These are phyloP conservation scores for Naganishia kalamii DNA, from an alignment of 768 basidiomycete species.

Conservation along the genomic window DNA sequence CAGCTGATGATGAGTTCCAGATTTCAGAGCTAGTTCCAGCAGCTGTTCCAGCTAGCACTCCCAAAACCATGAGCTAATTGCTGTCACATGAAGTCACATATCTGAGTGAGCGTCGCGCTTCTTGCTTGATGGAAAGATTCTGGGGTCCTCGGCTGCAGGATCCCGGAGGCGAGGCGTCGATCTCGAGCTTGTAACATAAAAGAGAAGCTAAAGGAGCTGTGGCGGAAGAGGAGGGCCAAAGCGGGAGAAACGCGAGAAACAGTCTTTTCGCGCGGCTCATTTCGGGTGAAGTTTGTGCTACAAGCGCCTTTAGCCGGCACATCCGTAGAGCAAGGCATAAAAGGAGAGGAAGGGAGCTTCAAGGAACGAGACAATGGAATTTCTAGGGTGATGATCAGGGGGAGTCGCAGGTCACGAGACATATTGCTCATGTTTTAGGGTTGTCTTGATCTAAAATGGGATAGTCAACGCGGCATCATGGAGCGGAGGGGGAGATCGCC, in stretches of 20 bases:
- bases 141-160: neutral
- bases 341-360: neutral
- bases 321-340: slow-evolving; percentile 1
- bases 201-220: neutral
- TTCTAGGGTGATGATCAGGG: slow-evolving; percentile 12
- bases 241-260: neutral
- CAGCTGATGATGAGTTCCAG: too few species aligned
- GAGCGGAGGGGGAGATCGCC: neutral
- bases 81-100: too few species aligned
- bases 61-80: too few species aligned
- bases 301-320: slow-evolving; percentile 4
- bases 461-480: neutral
- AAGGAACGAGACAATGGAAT: slow-evolving; percentile 16
- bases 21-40: too few species aligned
- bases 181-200: neutral
- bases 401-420: neutral
- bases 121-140: neutral
- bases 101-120: too few species aligned
- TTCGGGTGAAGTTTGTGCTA: neutral
- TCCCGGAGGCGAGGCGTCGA: neutral
- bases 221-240: neutral
- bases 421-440: neutral
- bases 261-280: too few species aligned
- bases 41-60: too few species aligned
- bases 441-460: neutral